Conservation (phyloP, 208 protist genomes). For the Trypanosoma grayi region DNA sequence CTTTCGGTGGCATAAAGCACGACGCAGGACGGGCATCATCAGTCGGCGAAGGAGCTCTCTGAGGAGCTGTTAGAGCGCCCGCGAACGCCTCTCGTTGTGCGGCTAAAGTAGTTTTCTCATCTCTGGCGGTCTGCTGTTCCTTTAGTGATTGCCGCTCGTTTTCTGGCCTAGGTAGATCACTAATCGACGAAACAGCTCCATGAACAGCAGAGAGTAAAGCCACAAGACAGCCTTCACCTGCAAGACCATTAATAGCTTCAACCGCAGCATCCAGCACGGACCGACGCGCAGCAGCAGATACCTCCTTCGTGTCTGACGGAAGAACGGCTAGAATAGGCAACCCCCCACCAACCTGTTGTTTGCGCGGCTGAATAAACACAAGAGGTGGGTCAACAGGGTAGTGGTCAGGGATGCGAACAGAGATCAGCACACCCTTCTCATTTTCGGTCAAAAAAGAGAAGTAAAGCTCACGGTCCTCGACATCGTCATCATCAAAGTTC, state of each 20-base stretch:
- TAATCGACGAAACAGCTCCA: slow-evolving; percentile 44
- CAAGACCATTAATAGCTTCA: slow-evolving; percentile 68
- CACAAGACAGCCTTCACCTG: slow-evolving; percentile 60
- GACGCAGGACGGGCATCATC: slow-evolving; percentile 47
- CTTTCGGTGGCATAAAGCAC: slow-evolving; percentile 57
- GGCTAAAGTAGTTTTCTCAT: slow-evolving; percentile 30
- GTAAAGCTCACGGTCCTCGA: slow-evolving; percentile 55
- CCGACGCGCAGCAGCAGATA: slow-evolving; percentile 47
- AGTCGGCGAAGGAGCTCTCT: slow-evolving; percentile 12
- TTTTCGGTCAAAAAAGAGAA: slow-evolving; percentile 61
- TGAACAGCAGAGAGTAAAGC: slow-evolving; percentile 66
- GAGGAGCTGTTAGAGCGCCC: slow-evolving; percentile 40
- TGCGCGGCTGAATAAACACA: slow-evolving; percentile 55
- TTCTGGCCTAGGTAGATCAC: neutral
- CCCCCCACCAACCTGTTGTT: neutral
- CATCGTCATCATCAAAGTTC: slow-evolving; percentile 59
- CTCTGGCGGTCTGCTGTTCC: neutral
- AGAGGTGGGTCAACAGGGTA: slow-evolving; percentile 78
- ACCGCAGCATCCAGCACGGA: slow-evolving; percentile 67
- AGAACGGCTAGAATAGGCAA: slow-evolving; percentile 37
- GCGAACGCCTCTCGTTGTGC: slow-evolving; percentile 72
- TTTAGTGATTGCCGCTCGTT: neutral
- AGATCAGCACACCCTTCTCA: slow-evolving; percentile 46
- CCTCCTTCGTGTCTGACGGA: slow-evolving; percentile 59
- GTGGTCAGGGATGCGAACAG: slow-evolving; percentile 65